Conservation (phyloP, 805 yeast genomes). For the Phaffomyces antillensis region DNA sequence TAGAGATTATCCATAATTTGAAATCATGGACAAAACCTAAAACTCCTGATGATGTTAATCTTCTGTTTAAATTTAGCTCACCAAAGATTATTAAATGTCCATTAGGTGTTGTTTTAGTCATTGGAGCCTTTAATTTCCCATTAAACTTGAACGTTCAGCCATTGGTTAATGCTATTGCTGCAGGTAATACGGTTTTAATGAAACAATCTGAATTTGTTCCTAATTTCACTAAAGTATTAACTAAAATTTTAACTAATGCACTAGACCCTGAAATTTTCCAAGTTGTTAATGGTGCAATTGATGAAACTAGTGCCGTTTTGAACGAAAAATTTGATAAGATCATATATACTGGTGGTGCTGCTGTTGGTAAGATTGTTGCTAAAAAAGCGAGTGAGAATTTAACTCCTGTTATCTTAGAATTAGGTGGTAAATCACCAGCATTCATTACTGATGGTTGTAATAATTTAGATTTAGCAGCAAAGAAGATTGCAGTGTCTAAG, state of each 20-base stretch:
- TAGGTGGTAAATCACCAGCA: slow-evolving; percentile 92
- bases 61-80: slow-evolving; percentile 14
- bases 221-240: slow-evolving; percentile 45
- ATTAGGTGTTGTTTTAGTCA: slow-evolving; percentile 63
- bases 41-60: slow-evolving; percentile 12
- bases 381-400: slow-evolving; percentile 76
- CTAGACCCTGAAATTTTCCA: slow-evolving; percentile 50
- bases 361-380: slow-evolving; percentile 73
- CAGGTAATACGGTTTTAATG: slow-evolving; percentile 66
- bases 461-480: slow-evolving; percentile 40
- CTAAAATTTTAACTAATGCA: slow-evolving; percentile 45
- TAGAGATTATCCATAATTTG: slow-evolving; percentile 51
- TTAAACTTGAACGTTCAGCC: slow-evolving; percentile 56
- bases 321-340: slow-evolving; percentile 69
- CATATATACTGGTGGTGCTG: slow-evolving; percentile 74
- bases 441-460: slow-evolving; percentile 50
- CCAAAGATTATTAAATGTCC: slow-evolving; percentile 28
- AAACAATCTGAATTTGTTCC: slow-evolving; percentile 59
- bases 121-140: slow-evolving; percentile 82
- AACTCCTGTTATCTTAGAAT: slow-evolving; percentile 75
- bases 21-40: slow-evolving; percentile 55
- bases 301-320: slow-evolving; percentile 55
- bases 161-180: slow-evolving; percentile 72
- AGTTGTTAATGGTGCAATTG: slow-evolving; percentile 67
- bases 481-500: slow-evolving; percentile 71